Percentiles rank a stretch among this genome's conserved stretches.
Conservation (phyloP, 305 asterid genomes). For the Fraxinus latifolia region DNA sequence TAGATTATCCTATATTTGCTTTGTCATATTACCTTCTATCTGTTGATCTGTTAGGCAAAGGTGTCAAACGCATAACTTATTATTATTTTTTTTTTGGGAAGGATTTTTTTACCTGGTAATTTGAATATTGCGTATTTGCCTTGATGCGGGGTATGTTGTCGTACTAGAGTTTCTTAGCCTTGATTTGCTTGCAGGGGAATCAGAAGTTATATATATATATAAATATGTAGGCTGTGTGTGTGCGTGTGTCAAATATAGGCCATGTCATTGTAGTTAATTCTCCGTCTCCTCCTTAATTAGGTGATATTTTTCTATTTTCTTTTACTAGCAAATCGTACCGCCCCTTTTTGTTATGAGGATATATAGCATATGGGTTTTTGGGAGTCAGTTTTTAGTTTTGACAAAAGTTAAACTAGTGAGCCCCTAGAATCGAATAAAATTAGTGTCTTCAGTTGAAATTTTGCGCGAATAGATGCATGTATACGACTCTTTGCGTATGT, state of each 20-base stretch:
- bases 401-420: neutral
- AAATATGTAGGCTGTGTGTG: neutral
- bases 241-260: neutral
- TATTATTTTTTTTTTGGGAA: neutral
- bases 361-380: neutral
- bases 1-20: neutral
- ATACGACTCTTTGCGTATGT: neutral
- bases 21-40: neutral
- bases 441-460: neutral
- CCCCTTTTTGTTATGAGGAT: neutral
- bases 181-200: neutral
- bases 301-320: neutral
- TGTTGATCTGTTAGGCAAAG: neutral
- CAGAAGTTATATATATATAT: neutral
- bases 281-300: neutral
- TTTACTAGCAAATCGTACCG: neutral
- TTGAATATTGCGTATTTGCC: neutral
- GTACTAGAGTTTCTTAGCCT: neutral
- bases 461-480: neutral
- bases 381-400: neutral
- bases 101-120: neutral
- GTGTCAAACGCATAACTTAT: neutral
- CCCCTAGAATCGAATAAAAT: neutral
- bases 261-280: neutral
- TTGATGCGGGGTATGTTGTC: neutral